A percentile compares a stretch with the other conserved stretches of the same genome.
Conservation (phyloP, 1,284 basidiomycete genomes). For the Pulveroboletus sp. region DNA sequence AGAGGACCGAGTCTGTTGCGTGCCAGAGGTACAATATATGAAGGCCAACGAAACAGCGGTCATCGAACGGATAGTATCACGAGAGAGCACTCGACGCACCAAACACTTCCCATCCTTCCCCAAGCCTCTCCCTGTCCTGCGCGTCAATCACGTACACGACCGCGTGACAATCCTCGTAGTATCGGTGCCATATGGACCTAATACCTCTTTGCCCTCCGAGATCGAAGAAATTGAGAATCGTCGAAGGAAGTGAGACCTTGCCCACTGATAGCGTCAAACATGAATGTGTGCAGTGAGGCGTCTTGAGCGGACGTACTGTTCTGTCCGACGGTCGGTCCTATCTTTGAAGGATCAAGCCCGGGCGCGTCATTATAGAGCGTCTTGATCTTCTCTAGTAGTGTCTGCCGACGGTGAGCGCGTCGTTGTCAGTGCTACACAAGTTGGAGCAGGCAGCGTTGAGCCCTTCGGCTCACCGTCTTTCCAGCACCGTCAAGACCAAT, state of each 20-base stretch:
- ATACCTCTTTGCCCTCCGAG: conserved; percentile 91
- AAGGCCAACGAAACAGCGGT: neutral
- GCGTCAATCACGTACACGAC: conserved; percentile 92
- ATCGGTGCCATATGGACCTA: conserved; percentile 88
- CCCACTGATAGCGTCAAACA: conserved; percentile 59
- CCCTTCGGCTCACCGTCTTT: conserved; percentile 68
- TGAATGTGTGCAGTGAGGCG: neutral
- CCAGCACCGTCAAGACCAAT: conserved; percentile 88
- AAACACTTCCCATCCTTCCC: conserved; percentile 94
- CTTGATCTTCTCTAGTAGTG: conserved; percentile 90
- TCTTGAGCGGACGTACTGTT: conserved; percentile 65
- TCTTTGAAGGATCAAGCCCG: conserved; percentile 84
- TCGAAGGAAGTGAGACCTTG: conserved; percentile 87
- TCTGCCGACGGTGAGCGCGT: conserved; percentile 46
- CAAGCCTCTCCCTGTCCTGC: conserved; percentile 79
- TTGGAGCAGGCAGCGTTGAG: neutral
- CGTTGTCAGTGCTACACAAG: neutral
- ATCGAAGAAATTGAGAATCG: conserved; percentile 93
- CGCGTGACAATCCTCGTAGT: conserved; percentile 93
- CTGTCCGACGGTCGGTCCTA: conserved; percentile 92
- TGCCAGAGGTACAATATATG: neutral
- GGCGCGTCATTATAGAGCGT: conserved; percentile 85
- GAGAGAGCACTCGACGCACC: conserved; percentile 52
- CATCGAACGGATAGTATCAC: conserved; percentile 16
- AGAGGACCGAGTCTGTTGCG: conserved; percentile 74